Evolutionary conservation across 2,329 filamentous ascomycete genomes (phyloP).

Genomic region (Monosporascus sp.): DNA sequence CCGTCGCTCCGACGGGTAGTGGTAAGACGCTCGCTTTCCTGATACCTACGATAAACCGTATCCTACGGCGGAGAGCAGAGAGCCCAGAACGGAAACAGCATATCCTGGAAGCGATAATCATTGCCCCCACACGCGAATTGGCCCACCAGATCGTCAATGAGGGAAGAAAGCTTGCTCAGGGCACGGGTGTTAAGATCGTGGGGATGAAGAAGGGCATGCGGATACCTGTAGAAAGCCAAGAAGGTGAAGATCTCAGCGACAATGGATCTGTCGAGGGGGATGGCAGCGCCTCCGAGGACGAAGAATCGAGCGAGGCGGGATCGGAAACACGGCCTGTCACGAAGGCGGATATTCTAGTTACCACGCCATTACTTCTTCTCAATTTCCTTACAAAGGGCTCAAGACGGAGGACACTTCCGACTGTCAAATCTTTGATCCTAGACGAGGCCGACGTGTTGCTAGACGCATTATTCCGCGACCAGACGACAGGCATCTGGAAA

Average conservation of each 20-base stretch:
- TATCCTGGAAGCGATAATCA: slow-evolving; percentile 60
- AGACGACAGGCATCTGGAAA: slow-evolving; percentile 80
- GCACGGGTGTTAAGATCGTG: slow-evolving; percentile 73
- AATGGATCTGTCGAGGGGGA: slow-evolving; percentile 19
- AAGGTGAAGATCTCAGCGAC: slow-evolving; percentile 21
- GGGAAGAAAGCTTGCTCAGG: slow-evolving; percentile 71
- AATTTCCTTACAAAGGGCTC: slow-evolving; percentile 58
- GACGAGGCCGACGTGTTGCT: slow-evolving; percentile 96
- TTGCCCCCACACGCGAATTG: slow-evolving; percentile 75
- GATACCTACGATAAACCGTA: slow-evolving; percentile 76
- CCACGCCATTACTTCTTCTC: slow-evolving; percentile 72
- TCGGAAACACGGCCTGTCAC: slow-evolving; percentile 38
- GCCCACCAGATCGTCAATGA: slow-evolving; percentile 79
- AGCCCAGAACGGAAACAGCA: slow-evolving; percentile 38
- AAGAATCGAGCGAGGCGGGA: slow-evolving; percentile 30
- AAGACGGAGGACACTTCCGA: slow-evolving; percentile 51
- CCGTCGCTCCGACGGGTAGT: slow-evolving; percentile 89
- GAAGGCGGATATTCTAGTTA: slow-evolving; percentile 74
- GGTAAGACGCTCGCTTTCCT: slow-evolving; percentile 94
- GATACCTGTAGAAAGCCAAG: slow-evolving; percentile 45
- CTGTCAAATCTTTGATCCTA: slow-evolving; percentile 69
- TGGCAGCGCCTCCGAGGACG: slow-evolving; percentile 29
- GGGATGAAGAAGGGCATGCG: slow-evolving; percentile 83
- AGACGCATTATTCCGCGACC: slow-evolving; percentile 82
- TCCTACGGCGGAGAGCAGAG: slow-evolving; percentile 53